These are phyloP conservation scores for Themeda triandra DNA, from an alignment of 176 grass and related monocot genomes.

Conservation along the genomic window DNA sequence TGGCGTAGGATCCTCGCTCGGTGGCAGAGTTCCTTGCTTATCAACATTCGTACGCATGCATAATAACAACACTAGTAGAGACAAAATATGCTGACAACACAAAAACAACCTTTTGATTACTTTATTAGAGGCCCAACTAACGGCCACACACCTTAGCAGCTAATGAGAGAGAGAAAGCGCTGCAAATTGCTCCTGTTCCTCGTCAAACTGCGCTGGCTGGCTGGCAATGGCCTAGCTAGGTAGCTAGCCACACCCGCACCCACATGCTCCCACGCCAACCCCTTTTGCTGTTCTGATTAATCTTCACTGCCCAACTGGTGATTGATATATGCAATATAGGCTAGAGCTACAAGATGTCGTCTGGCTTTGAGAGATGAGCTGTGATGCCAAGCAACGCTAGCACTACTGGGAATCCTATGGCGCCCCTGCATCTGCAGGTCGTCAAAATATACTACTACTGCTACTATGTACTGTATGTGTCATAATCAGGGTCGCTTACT, in stretches of 20 bases:
- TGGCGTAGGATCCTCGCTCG: neutral
- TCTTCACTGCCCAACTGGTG: neutral
- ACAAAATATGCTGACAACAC: slow-evolving; percentile 17
- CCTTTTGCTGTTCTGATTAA: slow-evolving; percentile 13
- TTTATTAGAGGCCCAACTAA: slow-evolving; percentile 20
- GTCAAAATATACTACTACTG: neutral
- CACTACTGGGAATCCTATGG: slow-evolving; percentile 27
- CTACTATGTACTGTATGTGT: no score
- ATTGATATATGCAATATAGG: no score
- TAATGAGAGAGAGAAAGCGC: neutral
- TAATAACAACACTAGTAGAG: slow-evolving; percentile 1
- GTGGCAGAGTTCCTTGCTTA: neutral
- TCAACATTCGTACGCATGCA: neutral
- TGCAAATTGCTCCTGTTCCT: neutral
- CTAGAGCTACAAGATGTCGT: no score
- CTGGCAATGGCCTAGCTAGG: neutral
- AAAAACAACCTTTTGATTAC: neutral
- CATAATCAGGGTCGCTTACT: neutral
- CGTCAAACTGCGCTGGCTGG: neutral
- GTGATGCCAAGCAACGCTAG: neutral
- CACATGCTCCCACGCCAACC: slow-evolving; percentile 32
- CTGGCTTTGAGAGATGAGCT: neutral
- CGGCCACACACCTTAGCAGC: neutral
- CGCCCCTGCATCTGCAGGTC: neutral
- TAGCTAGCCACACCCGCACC: slow-evolving; percentile 2